Evolutionary conservation across 148 eudicot species (phyloP).

Genomic region (Polygonum aviculare): DNA sequence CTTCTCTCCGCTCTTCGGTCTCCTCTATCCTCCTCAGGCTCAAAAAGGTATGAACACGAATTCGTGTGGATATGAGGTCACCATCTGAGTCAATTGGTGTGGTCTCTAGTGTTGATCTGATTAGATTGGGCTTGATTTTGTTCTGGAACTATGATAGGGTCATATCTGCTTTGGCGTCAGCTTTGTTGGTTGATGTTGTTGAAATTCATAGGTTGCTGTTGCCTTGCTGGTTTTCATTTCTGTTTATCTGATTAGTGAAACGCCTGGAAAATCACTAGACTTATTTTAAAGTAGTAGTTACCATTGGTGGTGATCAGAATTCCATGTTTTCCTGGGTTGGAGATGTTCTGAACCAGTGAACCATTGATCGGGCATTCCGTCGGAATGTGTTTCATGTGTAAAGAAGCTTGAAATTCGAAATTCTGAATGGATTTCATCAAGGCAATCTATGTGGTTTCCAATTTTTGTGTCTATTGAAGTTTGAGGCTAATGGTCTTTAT

Average conservation of each 20-base stretch:
- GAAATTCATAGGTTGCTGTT: too few species aligned
- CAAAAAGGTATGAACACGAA: slow-evolving; percentile 34
- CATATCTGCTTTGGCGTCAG: not conserved
- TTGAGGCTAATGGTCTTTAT: not conserved
- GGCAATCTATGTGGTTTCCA: not conserved
- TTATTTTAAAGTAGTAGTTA: not conserved
- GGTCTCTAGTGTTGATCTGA: slow-evolving; percentile 1
- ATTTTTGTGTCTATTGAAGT: not conserved
- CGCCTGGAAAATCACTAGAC: not conserved
- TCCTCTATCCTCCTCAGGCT: slow-evolving; percentile 59
- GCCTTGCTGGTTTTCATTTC: not conserved
- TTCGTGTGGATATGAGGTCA: not conserved
- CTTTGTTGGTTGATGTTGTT: not conserved
- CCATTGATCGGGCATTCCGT: not conserved
- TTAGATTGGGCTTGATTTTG: not conserved
- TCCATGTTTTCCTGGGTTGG: not conserved
- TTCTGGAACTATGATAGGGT: not conserved
- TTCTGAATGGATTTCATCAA: not conserved
- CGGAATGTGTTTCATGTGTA: not conserved
- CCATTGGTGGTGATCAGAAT: not conserved
- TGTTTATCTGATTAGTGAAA: not conserved
- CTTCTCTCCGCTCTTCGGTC: slow-evolving; percentile 65
- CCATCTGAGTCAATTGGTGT: not conserved
- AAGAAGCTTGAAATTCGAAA: not conserved
- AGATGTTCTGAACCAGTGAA: not conserved